A percentile compares a stretch with the other conserved stretches of the same genome.
These are phyloP conservation scores for Bipolaris victoriae DNA, from an alignment of 2,329 filamentous ascomycete genomes.

Conservation along the genomic window DNA sequence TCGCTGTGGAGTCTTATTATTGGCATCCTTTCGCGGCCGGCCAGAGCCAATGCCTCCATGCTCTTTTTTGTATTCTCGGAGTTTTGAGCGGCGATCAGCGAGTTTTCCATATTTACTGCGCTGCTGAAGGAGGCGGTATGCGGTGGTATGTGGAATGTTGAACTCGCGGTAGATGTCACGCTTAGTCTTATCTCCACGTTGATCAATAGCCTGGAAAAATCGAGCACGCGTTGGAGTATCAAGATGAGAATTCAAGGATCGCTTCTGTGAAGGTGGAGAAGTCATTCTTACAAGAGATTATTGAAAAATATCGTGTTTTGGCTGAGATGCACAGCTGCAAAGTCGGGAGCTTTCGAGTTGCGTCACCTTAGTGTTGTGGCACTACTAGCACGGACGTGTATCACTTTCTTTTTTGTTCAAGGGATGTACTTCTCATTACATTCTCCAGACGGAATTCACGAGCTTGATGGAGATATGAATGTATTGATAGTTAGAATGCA, in stretches of 20 bases:
- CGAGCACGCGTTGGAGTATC: neutral
- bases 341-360: neutral
- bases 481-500: no score
- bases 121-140: neutral
- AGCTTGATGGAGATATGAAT: no score
- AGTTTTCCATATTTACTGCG: neutral
- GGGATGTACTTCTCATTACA: neutral
- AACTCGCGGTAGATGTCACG: neutral
- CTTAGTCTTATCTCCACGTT: neutral
- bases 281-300: neutral
- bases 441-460: no score
- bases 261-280: neutral
- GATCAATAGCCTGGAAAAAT: slow-evolving; percentile 1
- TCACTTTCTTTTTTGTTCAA: neutral
- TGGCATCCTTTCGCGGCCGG: neutral
- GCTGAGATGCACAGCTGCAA: neutral
- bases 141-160: neutral
- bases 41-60: neutral
- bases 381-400: neutral
- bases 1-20: neutral
- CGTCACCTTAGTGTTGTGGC: neutral
- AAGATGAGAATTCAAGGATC: neutral
- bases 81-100: neutral
- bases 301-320: neutral
- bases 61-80: neutral